Evolutionary conservation across 495 filamentous ascomycete species (phyloP), one percentile per base, ranked within the genome.

Genomic region (Lichenothelia convexa): DNA sequence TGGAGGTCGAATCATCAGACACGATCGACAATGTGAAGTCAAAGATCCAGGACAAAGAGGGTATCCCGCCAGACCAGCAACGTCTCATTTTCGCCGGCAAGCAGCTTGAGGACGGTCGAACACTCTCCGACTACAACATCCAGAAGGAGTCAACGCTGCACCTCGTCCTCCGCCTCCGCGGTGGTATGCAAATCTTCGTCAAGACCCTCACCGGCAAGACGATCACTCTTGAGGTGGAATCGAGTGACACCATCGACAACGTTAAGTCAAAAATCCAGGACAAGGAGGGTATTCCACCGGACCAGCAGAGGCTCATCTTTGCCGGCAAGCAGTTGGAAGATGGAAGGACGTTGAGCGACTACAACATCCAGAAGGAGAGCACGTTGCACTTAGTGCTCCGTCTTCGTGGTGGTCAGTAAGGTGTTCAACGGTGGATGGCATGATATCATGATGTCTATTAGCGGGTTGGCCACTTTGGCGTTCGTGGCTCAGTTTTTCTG

Each of bases 121-220:
- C 87, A n/a, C 65, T 97, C 2, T 81, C 73, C 43, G 89, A 95
- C 54, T 95, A 95, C 72, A 97, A 97, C 67, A 97, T 95, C 35
- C 89, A 95, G 59, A 97, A 97, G 64, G 89, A 95, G 60, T 85
- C 78, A 27, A 97, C 89, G n/a, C 68, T 97, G 9, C 89, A 97
- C 62, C 63, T 97, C 45, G 89, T 97, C 31, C 82, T 97, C 39
- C 80, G 89, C 57, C 78, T 97, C 9, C 85, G 87, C 67, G 87
- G 87, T 74, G 87, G 87, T 61, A 89, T 78, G 73, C 73, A 78
- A 49, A 78, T 78, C 41, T 68, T 78, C 54, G 73, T 78, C 34
- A 78, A 78, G 64, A 78, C 73, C 1, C 59, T 78, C 23, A 78
- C 73, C 8, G 73, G 73, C 42, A 78, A 78, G 59, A 78, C 73